These are phyloP conservation scores for Neurospora hispaniola DNA, from an alignment of 495 filamentous ascomycete genomes.

Conservation along the genomic window DNA sequence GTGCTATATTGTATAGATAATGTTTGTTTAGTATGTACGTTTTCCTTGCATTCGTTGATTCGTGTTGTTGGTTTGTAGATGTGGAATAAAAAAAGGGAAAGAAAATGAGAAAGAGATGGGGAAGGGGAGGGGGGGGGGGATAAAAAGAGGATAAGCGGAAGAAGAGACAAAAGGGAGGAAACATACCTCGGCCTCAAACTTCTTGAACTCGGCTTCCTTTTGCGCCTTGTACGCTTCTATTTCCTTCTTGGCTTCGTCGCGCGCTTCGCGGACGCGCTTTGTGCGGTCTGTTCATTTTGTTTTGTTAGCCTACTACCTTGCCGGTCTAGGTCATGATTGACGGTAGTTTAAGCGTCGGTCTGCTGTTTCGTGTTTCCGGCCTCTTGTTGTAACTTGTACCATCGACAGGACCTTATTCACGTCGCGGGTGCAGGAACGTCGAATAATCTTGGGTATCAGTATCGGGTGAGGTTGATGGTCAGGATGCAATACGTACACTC, in stretches of 20 bases:
- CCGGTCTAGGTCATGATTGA: no score
- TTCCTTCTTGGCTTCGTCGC: slow-evolving; percentile 91
- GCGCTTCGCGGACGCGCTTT: slow-evolving; percentile 91
- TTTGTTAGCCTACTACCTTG: not conserved
- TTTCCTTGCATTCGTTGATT: not conserved
- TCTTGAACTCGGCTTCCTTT: slow-evolving; percentile 92
- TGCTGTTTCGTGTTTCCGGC: no score
- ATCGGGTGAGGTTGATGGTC: not conserved
- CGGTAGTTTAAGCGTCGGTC: no score
- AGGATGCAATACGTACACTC: slow-evolving; percentile 27
- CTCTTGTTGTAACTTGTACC: not conserved
- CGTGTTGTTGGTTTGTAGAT: not conserved
- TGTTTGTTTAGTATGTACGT: not conserved
- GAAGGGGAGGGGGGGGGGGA: no score
- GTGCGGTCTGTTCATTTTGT: slow-evolving; percentile 61
- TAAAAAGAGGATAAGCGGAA: not conserved
- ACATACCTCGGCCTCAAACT: slow-evolving; percentile 81
- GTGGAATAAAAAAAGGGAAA: not conserved
- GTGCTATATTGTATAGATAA: slow-evolving; percentile 41
- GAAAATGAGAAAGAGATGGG: no score
- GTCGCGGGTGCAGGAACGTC: not conserved
- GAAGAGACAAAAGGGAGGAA: not conserved
- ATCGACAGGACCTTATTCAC: not conserved
- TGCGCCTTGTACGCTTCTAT: slow-evolving; percentile 86
- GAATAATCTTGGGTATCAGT: not conserved